Evolutionary conservation across 2,329 filamentous ascomycete species (phyloP).

Genomic region (Fusarium sp.): DNA sequence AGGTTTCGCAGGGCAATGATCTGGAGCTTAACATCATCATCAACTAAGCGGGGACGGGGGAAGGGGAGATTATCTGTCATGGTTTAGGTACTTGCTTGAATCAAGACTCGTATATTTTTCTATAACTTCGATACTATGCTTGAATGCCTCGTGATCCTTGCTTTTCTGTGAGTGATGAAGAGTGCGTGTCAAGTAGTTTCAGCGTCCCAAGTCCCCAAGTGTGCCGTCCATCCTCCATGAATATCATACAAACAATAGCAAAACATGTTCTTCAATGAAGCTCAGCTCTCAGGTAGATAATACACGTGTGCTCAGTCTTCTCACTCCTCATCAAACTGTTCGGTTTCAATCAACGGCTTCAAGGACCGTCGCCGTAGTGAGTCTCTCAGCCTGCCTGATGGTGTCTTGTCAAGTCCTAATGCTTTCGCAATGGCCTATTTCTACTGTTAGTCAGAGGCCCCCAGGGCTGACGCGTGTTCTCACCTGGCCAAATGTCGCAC

Average conservation of each 20-base stretch:
- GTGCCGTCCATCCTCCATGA: not conserved
- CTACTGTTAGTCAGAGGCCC: not conserved
- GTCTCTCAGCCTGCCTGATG: not conserved
- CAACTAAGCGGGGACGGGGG: not conserved
- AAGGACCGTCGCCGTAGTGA: not conserved
- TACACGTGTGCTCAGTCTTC: not conserved
- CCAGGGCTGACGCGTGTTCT: not conserved
- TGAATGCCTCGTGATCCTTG: not conserved
- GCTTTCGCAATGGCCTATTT: not conserved
- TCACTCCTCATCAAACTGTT: not conserved
- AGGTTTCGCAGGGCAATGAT: slow-evolving; percentile 23
- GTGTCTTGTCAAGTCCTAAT: not conserved
- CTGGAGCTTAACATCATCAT: slow-evolving; percentile 36
- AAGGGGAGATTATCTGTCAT: not conserved
- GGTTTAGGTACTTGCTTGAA: not conserved
- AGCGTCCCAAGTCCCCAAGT: not conserved
- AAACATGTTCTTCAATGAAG: not conserved
- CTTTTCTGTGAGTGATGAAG: not conserved
- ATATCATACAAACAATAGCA: not conserved
- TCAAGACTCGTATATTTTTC: no score
- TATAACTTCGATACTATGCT: not conserved
- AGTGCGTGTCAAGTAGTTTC: not conserved
- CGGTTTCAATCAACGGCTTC: not conserved
- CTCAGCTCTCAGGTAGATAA: not conserved
- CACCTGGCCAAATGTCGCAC: not conserved